A percentile compares a stretch with the other conserved stretches of the same genome.
Evolutionary conservation across 768 basidiomycete genomes (phyloP).

Genomic region (Panaeolus papilionaceus): DNA sequence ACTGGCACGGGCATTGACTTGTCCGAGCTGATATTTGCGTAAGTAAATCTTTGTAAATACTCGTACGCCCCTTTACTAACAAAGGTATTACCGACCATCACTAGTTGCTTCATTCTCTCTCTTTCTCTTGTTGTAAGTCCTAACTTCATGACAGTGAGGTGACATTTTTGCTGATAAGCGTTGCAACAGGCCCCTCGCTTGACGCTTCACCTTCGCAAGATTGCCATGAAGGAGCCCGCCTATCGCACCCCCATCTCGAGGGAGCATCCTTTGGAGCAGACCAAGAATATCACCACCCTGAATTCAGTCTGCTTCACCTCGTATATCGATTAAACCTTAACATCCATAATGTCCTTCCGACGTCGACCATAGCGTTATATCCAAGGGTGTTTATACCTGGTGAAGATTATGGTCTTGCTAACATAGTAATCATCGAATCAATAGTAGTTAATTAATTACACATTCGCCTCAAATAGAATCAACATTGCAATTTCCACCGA

Average conservation of each 20-base stretch:
- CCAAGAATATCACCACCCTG: not conserved
- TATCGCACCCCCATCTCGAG: not conserved
- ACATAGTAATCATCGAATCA: not conserved
- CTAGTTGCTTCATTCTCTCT: not conserved
- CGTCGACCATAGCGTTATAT: not conserved
- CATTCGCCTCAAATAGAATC: too few relatives aligned
- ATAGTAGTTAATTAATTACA: too few relatives aligned
- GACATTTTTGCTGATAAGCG: not conserved
- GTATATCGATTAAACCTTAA: not conserved
- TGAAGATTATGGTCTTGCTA: not conserved
- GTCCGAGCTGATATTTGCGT: not conserved
- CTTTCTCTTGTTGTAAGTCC: not conserved
- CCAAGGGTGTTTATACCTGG: not conserved
- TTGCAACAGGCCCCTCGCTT: not conserved
- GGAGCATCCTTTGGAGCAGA: not conserved
- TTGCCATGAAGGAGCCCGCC: not conserved
- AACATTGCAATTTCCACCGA: too few relatives aligned
- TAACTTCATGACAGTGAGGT: not conserved
- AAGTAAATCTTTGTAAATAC: not conserved
- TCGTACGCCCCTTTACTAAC: not conserved
- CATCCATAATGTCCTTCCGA: not conserved
- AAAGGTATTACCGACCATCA: not conserved
- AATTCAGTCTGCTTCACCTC: not conserved
- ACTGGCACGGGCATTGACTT: not conserved
- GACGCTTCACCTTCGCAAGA: conserved; percentile 1